phyloP scores from a whole-genome alignment of 768 basidiomycete species.

The Rhizopogon rudus region DNA sequence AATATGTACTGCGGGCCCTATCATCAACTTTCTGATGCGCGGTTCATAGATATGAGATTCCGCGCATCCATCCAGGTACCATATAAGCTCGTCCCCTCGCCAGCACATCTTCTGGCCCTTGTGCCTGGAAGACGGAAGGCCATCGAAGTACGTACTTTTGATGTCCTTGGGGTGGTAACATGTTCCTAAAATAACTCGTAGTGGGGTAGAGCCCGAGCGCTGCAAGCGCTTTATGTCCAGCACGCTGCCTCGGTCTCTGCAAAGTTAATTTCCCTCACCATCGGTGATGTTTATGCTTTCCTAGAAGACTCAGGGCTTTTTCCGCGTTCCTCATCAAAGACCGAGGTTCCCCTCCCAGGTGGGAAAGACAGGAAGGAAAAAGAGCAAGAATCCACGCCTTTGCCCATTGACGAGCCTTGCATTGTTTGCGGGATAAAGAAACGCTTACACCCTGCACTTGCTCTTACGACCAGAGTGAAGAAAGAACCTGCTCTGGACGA shows the following conservation, averaged over 20 bases:
- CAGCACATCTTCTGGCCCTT: conserved; percentile 30
- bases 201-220: conserved; percentile 42
- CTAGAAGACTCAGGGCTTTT: conserved; percentile 37
- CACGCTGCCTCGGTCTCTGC: conserved; percentile 13
- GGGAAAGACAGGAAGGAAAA: conserved; percentile 17
- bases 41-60: conserved; percentile 30
- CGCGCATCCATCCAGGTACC: conserved; percentile 25
- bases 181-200: conserved; percentile 14
- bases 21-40: neutral
- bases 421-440: conserved; percentile 25
- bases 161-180: neutral
- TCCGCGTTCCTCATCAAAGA: conserved; percentile 23
- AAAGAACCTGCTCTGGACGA: conserved; percentile 8
- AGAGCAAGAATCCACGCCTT: conserved; percentile 15
- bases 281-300: conserved; percentile 41
- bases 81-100: conserved; percentile 33
- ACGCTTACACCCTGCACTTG: conserved; percentile 20
- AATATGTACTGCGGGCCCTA: neutral
- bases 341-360: conserved; percentile 6
- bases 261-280: conserved; percentile 24
- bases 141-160: conserved; percentile 34
- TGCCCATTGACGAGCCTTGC: conserved; percentile 19
- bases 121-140: conserved; percentile 42
- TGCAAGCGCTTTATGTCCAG: conserved; percentile 34
- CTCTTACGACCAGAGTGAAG: conserved; percentile 7